Conservation (phyloP, 2,329 filamentous ascomycete genomes). For the Pseudopyricularia javanii region DNA sequence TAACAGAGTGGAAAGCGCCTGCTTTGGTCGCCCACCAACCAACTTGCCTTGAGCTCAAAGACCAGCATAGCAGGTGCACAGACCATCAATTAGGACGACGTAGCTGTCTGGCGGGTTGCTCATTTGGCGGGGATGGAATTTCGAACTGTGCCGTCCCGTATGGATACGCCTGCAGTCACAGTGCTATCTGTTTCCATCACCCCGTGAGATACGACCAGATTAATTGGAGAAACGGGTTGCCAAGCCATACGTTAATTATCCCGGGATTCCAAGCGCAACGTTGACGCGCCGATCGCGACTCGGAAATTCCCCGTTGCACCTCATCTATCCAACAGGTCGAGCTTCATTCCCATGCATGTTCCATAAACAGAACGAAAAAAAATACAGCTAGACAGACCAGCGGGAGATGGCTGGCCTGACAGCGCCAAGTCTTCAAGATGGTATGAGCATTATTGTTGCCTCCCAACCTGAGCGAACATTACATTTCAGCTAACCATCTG, state of each 20-base stretch:
- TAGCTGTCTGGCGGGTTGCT: neutral
- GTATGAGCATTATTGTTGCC: neutral
- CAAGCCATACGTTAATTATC: neutral
- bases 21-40: neutral
- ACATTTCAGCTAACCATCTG: neutral
- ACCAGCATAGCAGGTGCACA: slow-evolving; percentile 1
- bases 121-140: neutral
- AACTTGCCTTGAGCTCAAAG: neutral
- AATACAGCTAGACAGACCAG: neutral
- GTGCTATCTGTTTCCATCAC: neutral
- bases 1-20: neutral
- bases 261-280: neutral
- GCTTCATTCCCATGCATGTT: neutral
- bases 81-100: neutral
- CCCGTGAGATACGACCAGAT: neutral
- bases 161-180: neutral
- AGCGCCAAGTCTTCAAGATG: neutral
- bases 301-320: neutral
- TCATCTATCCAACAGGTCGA: no score
- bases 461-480: neutral
- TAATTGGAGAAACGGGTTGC: neutral
- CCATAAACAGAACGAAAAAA: neutral
- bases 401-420: neutral
- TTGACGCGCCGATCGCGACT: neutral
- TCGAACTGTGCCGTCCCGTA: neutral